Evolutionary conservation across 768 basidiomycete genomes (phyloP), one percentile per base, ranked within the genome.

Genomic region (Rhodosporidiobolus sp.): DNA sequence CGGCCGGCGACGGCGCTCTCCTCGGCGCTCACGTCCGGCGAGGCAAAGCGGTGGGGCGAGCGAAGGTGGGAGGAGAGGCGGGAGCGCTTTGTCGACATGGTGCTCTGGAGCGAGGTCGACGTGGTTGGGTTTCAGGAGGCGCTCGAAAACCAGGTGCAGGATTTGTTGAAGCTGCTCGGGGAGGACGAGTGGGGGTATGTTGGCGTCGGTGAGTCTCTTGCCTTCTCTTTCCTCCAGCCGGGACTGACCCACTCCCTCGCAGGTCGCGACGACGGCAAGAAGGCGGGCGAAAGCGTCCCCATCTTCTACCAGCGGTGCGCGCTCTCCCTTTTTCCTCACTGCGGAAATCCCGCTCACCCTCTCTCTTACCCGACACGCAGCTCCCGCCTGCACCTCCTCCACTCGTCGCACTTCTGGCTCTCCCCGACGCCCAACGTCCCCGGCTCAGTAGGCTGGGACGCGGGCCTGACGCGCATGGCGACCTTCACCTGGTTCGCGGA

Each of bases 361-460:
- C 22, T 45, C 22, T 34, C 28, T 35, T 8, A 4, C 19, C 26
- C 46, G 14, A 43, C 63, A 24, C 57, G 30, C 65, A 72, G 67
- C 48, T 61, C 68, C 17, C 70, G 76, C 46, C 78, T 79, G 57
- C 56, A 70, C 17, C 64, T 79, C 58, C 57, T 79, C 12, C 54
- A 68, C 1, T 71, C 69, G 63, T 50, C 57, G 38, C 80, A 80
- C 32, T 77, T 76, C 43, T 82, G 82, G 82, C 74, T 82, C 50
- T 80, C 80, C n/a, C 71, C 77, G n/a, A 79, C 77, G 0, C 80
- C 81, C 0, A 65, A 78, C 32, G 55, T 72, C 8, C 79, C 80
- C 26, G 81, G 80, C 5, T 80, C 80, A 4, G 75, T 63, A 67
- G 78, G 78, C 5, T 82, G 82, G 82, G 82, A 81, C 75, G 80